Base-by-base conservation (phyloP, 225 moss, liverwort and hornwort species). In the Sphagnum tenellum region DNA sequence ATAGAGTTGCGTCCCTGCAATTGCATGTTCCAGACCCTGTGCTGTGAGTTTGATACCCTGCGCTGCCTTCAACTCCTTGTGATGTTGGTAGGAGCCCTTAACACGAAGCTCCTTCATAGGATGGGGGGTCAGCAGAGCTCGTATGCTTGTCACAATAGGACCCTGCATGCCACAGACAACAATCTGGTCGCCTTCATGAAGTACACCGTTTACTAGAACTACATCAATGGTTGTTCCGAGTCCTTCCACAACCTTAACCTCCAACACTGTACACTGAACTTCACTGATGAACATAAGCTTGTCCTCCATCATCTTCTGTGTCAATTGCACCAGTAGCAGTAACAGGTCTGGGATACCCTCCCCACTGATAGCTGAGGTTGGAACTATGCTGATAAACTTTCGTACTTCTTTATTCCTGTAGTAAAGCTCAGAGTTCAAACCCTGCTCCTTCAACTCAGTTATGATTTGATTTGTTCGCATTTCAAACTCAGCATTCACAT, bases 121-220 rank as follows among this genome's bases (percentile, higher is more conserved):
- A 74, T 98, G 98, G 57, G 98, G 98, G 65, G 98, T 98, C 79
- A 98, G 71, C 65, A 98, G 73, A 46, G 93, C 89, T 74, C 93
- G 80, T 64, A 98, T 93, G 66, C 63, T 79, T 52, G 98, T 93
- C 50, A 90, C 87, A 71, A 98, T 93, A 51, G 98, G 93, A 66
- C 90, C 98, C 93, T 98, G 93, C 98, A 98, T 93, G 70, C 98
- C 98, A 66, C 98, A 93, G 12, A 98, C 98, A 70, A 98, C 93
- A 78, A 98, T 89, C 71, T 89, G 89, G 67, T 98, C 98, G 60
- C 98, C 86, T 89, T 93, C 98, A 71, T 87, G 93, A 60, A 98
- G 93, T 58, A 90, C 84, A 74, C 98, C 98, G 70, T 98, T 98
- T 60, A 98, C 98, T 47, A 98, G 81, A 64, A 98, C 90, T 60